Percentiles rank a stretch among this genome's conserved stretches.
Conservation (phyloP, 306 rosid species). For the Vigna unguiculata region DNA sequence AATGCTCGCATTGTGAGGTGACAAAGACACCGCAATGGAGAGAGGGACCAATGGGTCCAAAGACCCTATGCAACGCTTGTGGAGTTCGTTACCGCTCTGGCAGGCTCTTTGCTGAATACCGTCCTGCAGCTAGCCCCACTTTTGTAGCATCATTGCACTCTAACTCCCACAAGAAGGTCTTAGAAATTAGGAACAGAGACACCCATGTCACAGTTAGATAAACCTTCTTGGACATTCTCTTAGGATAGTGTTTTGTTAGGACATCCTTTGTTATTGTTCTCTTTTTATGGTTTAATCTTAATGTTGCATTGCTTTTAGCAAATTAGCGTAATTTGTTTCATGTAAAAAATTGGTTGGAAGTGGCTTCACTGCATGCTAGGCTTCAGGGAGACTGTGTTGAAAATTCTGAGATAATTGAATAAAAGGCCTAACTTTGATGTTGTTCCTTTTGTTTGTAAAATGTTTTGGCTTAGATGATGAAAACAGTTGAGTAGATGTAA, state of each 20-base stretch:
- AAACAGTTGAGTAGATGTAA: too few species aligned
- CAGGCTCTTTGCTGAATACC: slow-evolving; percentile 50
- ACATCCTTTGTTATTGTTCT: not conserved
- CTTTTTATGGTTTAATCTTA: slow-evolving; percentile 5
- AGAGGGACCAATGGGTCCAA: slow-evolving; percentile 45
- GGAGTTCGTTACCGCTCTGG: slow-evolving; percentile 53
- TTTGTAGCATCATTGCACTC: slow-evolving; percentile 47
- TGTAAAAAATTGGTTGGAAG: slow-evolving; percentile 48
- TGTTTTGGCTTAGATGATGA: too few species aligned
- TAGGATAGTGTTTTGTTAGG: slow-evolving; percentile 47
- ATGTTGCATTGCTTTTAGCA: slow-evolving; percentile 26
- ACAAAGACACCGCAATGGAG: slow-evolving; percentile 49
- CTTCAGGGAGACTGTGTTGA: not conserved
- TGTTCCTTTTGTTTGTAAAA: not conserved
- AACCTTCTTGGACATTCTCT: slow-evolving; percentile 35
- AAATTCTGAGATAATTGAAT: slow-evolving; percentile 17
- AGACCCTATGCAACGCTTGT: slow-evolving; percentile 48
- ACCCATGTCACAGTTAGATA: slow-evolving; percentile 25
- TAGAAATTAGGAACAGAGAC: slow-evolving; percentile 30
- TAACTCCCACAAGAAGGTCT: slow-evolving; percentile 48
- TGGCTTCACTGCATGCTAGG: not conserved
- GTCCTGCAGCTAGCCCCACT: slow-evolving; percentile 51
- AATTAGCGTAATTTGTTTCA: slow-evolving; percentile 41
- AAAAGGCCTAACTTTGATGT: not conserved
- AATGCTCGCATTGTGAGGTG: slow-evolving; percentile 44